Percentiles rank a stretch among this genome's conserved stretches.
phyloP scores from a whole-genome alignment of 495 filamentous ascomycete species.

The Trichocladium uniseriatum region DNA sequence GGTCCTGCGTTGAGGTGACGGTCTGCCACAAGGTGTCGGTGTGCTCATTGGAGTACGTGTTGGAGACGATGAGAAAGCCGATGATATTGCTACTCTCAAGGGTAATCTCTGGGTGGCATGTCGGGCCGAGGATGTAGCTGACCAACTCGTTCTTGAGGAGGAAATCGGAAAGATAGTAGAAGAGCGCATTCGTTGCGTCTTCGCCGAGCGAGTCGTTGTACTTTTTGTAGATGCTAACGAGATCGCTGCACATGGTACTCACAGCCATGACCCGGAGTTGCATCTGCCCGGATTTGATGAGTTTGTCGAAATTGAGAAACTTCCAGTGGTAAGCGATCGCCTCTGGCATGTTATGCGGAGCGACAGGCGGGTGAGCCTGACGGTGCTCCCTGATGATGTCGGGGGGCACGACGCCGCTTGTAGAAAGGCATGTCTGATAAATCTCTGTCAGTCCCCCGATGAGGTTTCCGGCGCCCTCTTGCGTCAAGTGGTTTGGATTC shows the following conservation, averaged over 20 bases:
- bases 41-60: slow-evolving; percentile 58
- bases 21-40: slow-evolving; percentile 81
- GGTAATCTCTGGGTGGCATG: slow-evolving; percentile 87
- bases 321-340: slow-evolving; percentile 59
- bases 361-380: slow-evolving; percentile 21
- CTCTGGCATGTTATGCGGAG: slow-evolving; percentile 21
- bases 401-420: slow-evolving; percentile 24
- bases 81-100: slow-evolving; percentile 71
- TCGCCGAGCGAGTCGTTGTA: slow-evolving; percentile 36
- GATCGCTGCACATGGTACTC: slow-evolving; percentile 58
- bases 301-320: slow-evolving; percentile 56
- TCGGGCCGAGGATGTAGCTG: slow-evolving; percentile 80
- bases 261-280: slow-evolving; percentile 72
- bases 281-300: slow-evolving; percentile 78
- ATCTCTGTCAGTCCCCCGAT: slow-evolving; percentile 30
- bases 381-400: slow-evolving; percentile 27
- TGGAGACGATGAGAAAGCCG: slow-evolving; percentile 77
- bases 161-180: slow-evolving; percentile 57
- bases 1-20: slow-evolving; percentile 72
- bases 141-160: slow-evolving; percentile 58
- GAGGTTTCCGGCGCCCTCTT: slow-evolving; percentile 35
- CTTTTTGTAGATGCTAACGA: slow-evolving; percentile 52
- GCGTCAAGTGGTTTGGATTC: slow-evolving; percentile 36
- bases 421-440: slow-evolving; percentile 33
- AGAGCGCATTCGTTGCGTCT: slow-evolving; percentile 33